Conservation (phyloP, 305 asterid species). For the Rubia peregrina region DNA sequence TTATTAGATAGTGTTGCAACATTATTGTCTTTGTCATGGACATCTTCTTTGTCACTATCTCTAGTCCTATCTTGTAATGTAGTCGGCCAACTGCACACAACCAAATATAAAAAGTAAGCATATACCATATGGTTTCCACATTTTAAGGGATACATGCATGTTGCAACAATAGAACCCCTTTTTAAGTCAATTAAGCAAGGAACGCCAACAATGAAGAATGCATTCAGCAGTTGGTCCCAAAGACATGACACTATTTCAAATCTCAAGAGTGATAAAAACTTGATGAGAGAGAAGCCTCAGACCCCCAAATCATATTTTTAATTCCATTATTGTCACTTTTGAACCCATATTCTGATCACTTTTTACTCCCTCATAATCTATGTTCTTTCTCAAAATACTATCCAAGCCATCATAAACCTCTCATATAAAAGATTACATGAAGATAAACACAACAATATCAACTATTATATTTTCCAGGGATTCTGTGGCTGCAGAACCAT, state of each 20-base stretch:
- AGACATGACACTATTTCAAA: neutral
- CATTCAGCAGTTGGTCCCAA: neutral
- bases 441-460: too few species aligned
- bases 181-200: neutral
- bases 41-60: conserved; percentile 96
- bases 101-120: neutral
- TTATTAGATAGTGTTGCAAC: conserved; percentile 92
- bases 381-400: neutral
- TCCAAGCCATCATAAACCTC: neutral
- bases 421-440: too few species aligned
- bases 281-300: too few species aligned
- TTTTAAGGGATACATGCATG: neutral
- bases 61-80: conserved; percentile 78
- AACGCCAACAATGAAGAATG: neutral
- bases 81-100: conserved; percentile 80
- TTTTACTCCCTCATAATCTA: too few species aligned
- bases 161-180: neutral
- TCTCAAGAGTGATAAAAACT: neutral
- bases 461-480: too few species aligned
- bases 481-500: too few species aligned
- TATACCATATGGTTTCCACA: conserved; percentile 9
- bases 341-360: neutral
- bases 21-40: conserved; percentile 83
- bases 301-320: neutral
- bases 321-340: neutral